Evolutionary conservation across 2,329 filamentous ascomycete species (phyloP), one percentile per base, ranked within the genome.

Genomic region (Gyromitra esculenta): DNA sequence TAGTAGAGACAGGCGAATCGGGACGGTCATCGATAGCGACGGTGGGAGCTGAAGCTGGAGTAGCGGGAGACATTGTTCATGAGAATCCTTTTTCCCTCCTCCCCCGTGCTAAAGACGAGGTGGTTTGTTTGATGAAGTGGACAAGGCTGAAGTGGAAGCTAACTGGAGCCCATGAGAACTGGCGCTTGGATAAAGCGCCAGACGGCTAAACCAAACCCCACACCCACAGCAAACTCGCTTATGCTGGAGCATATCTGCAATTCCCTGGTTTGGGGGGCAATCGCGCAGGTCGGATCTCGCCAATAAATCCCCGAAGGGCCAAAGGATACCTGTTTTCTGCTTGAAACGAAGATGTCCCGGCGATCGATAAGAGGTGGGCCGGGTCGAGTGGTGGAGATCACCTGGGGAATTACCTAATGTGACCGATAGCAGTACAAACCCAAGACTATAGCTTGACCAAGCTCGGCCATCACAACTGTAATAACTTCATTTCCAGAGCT

Each of bases 1-100:
- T 45, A 3, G 70, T 67, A 15, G 74, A 74, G 11, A 31, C 25
- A 9, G 69, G 39, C n/a, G 69, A 73, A 57, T 21, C 13, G 1
- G 59, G 50, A 8, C 57, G 41, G 59, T 62, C 66, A 39, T 64
- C 39, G 35, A 50, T 15, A 57, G 39, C 35, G 52, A 62, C 48
- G 11, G 63, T 31, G 11, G 31, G 25, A 1, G 56, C 31, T 8
- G 45, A 52, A 15, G 70, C 73, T 18, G 2, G 70, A n/a, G 70
- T 37, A 7, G 43, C 25, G 52, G 50, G 48, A 56, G 69, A 39
- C 70, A 77, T 77, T 45, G 35, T 8, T 56, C 25, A 18, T 35
- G 21, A 48, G 25, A 31, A 31, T 1, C 25, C 4, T 31, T 31
- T 4, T 4, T 31, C 2, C 25, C 25, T 31, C 25, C 25, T 31